Base-by-base conservation (phyloP, 116 monocot genomes). In the Trichopus zeylanicus region DNA sequence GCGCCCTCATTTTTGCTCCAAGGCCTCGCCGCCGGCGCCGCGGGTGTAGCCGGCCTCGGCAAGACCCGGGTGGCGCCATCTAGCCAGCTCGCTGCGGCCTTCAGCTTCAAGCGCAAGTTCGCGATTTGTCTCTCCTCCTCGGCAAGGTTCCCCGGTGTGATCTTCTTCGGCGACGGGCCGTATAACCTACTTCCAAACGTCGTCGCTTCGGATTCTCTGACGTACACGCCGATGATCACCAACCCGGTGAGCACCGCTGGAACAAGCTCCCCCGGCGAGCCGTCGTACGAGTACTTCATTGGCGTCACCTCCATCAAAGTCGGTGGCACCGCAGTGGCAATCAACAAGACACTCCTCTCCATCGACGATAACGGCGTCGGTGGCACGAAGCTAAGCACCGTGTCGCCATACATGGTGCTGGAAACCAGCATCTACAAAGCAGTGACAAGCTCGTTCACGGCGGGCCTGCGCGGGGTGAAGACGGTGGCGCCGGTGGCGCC, bases 201-300 rank as follows among this genome's bases (percentile, higher is more conserved):
- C 21, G 79, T 78, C 33, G 61, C 60, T 6, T 82, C 91, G 1
- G 51, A 54, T 26, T 55, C 54, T 19, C 80, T 91, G 19, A 59
- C 47, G 55, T 91, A 91, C 70, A 91, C 91, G 0, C 82, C 80
- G 3, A 80, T 91, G 9, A 32, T 91, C 65, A 51, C 53, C 33
- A 91, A 91, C 56, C 82, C 82, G 2, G 76, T 82, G 34, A 79
- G 91, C 74, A 85, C 90, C 3, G 80, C 80, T 0, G 75, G 59
- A 7, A 8, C 46, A 6, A 75, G 6, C 29, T 1, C 3, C 9
- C 6, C 16, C 1, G 79, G 76, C 0, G 82, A 82, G 48, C 67
- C 73, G 15, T 79, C 79, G 0, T 39, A 27, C 48, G 79, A 84
- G 59, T 85, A 85, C 73, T 85, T 79, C 67, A 67, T 85, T 51